Conservation (phyloP, 1,139 yeast genomes). For the Suhomyces anneliseae region DNA sequence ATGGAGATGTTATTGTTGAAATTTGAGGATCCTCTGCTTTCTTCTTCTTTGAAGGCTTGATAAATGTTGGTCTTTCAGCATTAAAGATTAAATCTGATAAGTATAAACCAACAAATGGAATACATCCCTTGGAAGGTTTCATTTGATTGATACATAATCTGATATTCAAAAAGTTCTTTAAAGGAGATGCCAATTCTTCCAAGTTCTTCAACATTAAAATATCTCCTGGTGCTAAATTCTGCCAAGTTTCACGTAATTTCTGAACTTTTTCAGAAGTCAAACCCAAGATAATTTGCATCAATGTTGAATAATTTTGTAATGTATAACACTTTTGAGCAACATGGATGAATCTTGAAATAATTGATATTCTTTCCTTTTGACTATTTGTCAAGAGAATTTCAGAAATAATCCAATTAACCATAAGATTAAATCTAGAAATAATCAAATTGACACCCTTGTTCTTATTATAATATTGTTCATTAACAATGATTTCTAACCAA, state of each 20-base stretch:
- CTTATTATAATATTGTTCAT: slow-evolving; percentile 49
- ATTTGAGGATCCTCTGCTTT: not conserved
- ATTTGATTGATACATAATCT: slow-evolving; percentile 62
- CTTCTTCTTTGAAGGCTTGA: slow-evolving; percentile 20
- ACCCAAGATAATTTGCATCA: slow-evolving; percentile 85
- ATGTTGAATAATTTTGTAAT: slow-evolving; percentile 81
- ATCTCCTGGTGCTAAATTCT: slow-evolving; percentile 54
- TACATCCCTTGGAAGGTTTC: slow-evolving; percentile 74
- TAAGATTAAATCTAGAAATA: slow-evolving; percentile 83
- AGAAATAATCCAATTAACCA: slow-evolving; percentile 91
- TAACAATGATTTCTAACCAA: slow-evolving; percentile 78
- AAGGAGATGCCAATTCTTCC: slow-evolving; percentile 63
- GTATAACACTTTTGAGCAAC: slow-evolving; percentile 71
- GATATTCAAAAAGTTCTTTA: slow-evolving; percentile 63
- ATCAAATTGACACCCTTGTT: slow-evolving; percentile 78
- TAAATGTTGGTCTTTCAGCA: slow-evolving; percentile 62
- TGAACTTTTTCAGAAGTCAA: slow-evolving; percentile 70
- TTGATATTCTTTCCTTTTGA: slow-evolving; percentile 57
- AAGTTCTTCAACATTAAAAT: slow-evolving; percentile 64
- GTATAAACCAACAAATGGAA: slow-evolving; percentile 87
- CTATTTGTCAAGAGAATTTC: slow-evolving; percentile 73
- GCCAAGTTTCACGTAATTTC: slow-evolving; percentile 74
- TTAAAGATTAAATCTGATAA: slow-evolving; percentile 80
- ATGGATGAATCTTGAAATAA: slow-evolving; percentile 80
- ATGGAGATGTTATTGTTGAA: slow-evolving; percentile 5